These are phyloP conservation scores for Picochlorum sp. DNA, from an alignment of 139 green algal genomes.

Conservation along the genomic window DNA sequence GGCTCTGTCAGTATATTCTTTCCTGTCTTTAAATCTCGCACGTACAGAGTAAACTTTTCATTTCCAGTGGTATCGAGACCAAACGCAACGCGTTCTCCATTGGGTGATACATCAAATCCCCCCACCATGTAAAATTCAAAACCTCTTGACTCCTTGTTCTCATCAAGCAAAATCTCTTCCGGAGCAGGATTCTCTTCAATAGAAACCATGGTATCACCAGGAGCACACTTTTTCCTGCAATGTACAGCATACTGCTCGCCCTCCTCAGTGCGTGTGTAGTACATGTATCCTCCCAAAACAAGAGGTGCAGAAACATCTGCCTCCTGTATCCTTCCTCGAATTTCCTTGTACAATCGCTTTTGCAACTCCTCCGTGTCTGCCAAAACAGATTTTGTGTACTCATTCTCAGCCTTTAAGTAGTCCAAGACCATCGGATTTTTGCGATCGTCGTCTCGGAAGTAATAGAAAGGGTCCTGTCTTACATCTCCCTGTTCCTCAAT, in stretches of 20 bases:
- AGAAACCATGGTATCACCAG: constrained; percentile 37
- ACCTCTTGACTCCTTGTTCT: constrained; percentile 42
- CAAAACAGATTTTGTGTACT: constrained; percentile 60
- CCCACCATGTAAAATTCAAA: constrained; percentile 51
- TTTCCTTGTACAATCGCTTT: constrained; percentile 73
- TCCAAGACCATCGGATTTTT: constrained; percentile 44
- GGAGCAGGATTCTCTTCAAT: constrained; percentile 52
- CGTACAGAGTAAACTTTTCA: constrained; percentile 74
- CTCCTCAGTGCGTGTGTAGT: constrained; percentile 72
- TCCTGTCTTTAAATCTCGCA: constrained; percentile 56
- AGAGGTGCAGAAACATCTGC: constrained; percentile 50
- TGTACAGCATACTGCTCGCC: constrained; percentile 60
- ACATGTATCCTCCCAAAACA: constrained; percentile 60
- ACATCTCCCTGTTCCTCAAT: constrained; percentile 32
- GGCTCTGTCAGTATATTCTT: constrained; percentile 41
- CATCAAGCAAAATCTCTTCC: constrained; percentile 61
- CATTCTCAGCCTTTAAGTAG: constrained; percentile 57
- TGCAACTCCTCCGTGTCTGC: constrained; percentile 71
- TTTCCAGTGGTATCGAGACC: constrained; percentile 65
- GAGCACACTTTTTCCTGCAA: constrained; percentile 49
- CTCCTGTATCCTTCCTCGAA: constrained; percentile 79
- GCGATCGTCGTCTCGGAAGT: constrained; percentile 72
- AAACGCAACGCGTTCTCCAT: constrained; percentile 46
- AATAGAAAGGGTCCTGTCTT: constrained; percentile 65
- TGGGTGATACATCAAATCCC: constrained; percentile 14